A percentile compares a stretch with the other conserved stretches of the same genome.
phyloP scores from a whole-genome alignment of 495 filamentous ascomycete species.

The Hyaloscypha variabilis region DNA sequence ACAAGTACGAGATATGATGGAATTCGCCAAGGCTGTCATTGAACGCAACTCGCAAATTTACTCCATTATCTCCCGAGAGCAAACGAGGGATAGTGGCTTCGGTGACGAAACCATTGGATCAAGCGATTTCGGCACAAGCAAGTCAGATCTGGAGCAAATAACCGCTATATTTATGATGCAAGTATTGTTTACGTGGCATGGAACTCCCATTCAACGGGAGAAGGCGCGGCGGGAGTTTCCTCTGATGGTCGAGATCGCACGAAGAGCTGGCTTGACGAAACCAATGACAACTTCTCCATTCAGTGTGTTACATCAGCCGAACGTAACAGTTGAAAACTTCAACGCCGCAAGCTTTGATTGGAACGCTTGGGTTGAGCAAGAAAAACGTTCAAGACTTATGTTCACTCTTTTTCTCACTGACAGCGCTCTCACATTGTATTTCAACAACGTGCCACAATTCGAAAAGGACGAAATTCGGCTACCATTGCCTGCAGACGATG shows the following conservation, averaged over 20 bases:
- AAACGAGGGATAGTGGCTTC: slow-evolving; percentile 37
- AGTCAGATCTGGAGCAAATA: slow-evolving; percentile 57
- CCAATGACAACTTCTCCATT: slow-evolving; percentile 40
- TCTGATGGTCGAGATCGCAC: slow-evolving; percentile 51
- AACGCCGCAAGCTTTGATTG: slow-evolving; percentile 53
- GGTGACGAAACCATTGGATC: slow-evolving; percentile 36
- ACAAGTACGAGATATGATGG: slow-evolving; percentile 62
- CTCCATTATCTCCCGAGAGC: slow-evolving; percentile 36
- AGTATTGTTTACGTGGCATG: slow-evolving; percentile 64
- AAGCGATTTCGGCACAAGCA: slow-evolving; percentile 35
- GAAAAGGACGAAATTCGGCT: slow-evolving; percentile 58
- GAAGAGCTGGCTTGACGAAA: slow-evolving; percentile 50
- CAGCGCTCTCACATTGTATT: slow-evolving; percentile 62
- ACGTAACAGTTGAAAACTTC: slow-evolving; percentile 39
- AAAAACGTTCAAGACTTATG: slow-evolving; percentile 64
- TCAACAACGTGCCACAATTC: slow-evolving; percentile 60
- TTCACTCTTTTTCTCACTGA: slow-evolving; percentile 61
- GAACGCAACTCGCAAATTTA: slow-evolving; percentile 52
- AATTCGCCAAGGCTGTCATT: slow-evolving; percentile 51
- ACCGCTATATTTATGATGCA: slow-evolving; percentile 60
- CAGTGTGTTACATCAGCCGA: slow-evolving; percentile 49
- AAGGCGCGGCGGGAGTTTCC: slow-evolving; percentile 54
- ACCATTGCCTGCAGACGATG: slow-evolving; percentile 67
- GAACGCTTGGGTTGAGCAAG: slow-evolving; percentile 67
- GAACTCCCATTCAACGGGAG: slow-evolving; percentile 58